Evolutionary conservation across 2,329 filamentous ascomycete species (phyloP).

Genomic region (Xylaria sp.): DNA sequence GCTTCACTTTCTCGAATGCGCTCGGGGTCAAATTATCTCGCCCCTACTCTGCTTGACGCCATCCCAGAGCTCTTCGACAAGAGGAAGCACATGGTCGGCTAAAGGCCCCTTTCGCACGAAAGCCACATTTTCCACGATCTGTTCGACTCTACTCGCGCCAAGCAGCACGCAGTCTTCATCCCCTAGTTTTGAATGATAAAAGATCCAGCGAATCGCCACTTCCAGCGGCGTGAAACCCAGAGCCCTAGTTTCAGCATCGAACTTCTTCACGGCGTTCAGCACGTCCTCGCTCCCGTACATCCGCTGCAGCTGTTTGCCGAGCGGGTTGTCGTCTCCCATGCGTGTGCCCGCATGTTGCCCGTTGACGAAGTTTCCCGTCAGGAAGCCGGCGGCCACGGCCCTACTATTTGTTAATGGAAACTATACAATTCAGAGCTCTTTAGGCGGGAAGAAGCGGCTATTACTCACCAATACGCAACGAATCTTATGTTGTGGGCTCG

Average conservation of each 20-base stretch:
- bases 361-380: not conserved
- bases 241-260: conserved; percentile 47
- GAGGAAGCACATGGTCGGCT: conserved; percentile 39
- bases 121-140: conserved; percentile 49
- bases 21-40: conserved; percentile 23
- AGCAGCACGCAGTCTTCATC: conserved; percentile 50
- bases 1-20: not conserved
- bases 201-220: not conserved
- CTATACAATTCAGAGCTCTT: no score
- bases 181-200: conserved; percentile 48
- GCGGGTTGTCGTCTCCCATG: conserved; percentile 1
- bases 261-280: conserved; percentile 36
- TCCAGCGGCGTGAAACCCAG: not conserved
- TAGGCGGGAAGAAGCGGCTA: not conserved
- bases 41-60: conserved; percentile 37
- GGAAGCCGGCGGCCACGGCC: not conserved
- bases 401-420: not conserved
- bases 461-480: conserved; percentile 37
- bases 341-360: not conserved
- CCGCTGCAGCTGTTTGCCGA: not conserved
- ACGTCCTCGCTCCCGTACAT: not conserved
- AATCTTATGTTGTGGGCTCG: conserved; percentile 46
- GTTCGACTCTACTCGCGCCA: conserved; percentile 49
- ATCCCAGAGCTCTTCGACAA: conserved; percentile 43
- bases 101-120: conserved; percentile 50